Evolutionary conservation across 192 early-diverging fungal species (phyloP).

Genomic region (Allomyces macrogynus): DNA sequence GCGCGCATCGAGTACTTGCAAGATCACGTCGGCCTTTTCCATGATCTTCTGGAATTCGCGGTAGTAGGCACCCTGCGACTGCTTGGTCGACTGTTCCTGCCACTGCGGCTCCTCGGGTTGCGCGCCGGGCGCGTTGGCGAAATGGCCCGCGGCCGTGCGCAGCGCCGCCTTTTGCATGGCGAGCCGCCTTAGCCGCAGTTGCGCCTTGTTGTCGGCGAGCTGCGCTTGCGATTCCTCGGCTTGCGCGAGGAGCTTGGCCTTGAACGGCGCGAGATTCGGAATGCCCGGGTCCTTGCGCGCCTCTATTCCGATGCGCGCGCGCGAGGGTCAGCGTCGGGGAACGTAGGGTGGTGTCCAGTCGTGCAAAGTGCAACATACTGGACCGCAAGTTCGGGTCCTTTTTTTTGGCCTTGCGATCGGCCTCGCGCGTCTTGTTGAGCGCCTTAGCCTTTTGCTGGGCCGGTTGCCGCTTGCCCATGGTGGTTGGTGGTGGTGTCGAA

Average conservation of each 20-base stretch:
- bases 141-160: not conserved
- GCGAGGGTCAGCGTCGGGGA: too few relatives aligned
- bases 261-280: conserved; percentile 72
- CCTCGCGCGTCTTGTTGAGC: too few relatives aligned
- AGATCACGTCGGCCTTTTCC: conserved; percentile 91
- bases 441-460: too few relatives aligned
- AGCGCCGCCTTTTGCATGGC: not conserved
- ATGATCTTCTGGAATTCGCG: conserved; percentile 92
- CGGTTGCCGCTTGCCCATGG: too few relatives aligned
- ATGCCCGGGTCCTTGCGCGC: conserved; percentile 87
- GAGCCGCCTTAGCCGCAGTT: not conserved
- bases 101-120: conserved; percentile 43
- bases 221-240: conserved; percentile 37
- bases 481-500: too few relatives aligned
- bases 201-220: conserved; percentile 5
- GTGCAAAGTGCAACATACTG: too few relatives aligned
- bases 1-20: conserved; percentile 89
- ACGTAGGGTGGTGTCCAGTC: too few relatives aligned
- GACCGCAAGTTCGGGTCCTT: too few relatives aligned
- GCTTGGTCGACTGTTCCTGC: conserved; percentile 33
- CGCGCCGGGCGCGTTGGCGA: conserved; percentile 18
- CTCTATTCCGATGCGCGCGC: conserved; percentile 8
- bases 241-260: conserved; percentile 63
- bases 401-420: too few relatives aligned
- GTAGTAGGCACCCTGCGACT: conserved; percentile 86